Conservation (phyloP, 2,329 filamentous ascomycete genomes). For the Scopulariopsis brevicaulis region DNA sequence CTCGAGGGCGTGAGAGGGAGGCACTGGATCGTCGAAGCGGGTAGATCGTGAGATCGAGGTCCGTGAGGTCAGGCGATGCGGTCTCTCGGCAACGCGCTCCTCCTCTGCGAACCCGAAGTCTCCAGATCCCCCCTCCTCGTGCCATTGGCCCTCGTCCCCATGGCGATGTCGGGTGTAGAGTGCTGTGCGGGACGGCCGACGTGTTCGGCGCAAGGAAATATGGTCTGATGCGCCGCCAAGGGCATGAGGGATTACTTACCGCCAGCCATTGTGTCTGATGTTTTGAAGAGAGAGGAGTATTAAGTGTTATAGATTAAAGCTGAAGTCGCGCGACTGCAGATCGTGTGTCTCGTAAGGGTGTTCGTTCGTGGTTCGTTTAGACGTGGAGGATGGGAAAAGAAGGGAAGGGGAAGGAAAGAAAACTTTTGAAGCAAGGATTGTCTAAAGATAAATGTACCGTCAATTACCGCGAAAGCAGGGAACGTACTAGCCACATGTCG, state of each 20-base stretch:
- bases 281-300: neutral
- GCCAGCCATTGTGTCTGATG: slow-evolving; percentile 27
- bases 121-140: neutral
- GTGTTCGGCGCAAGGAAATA: neutral
- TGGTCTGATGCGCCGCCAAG: neutral
- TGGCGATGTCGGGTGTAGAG: neutral
- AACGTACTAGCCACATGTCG: neutral
- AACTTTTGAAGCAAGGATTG: slow-evolving; percentile 8
- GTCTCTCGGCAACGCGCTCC: neutral
- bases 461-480: neutral
- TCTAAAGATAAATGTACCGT: slow-evolving; percentile 1
- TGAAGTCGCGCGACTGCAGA: slow-evolving; percentile 10
- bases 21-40: neutral
- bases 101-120: neutral
- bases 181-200: neutral
- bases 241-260: slow-evolving; percentile 21
- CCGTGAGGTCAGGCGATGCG: neutral
- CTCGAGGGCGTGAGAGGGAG: neutral
- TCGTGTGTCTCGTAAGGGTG: neutral
- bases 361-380: neutral
- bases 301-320: slow-evolving; percentile 8
- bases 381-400: neutral
- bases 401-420: slow-evolving; percentile 7
- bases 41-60: neutral
- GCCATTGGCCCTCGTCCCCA: neutral